Conservation (phyloP, 2,329 filamentous ascomycete species). For the Tympanopsis confertula region DNA sequence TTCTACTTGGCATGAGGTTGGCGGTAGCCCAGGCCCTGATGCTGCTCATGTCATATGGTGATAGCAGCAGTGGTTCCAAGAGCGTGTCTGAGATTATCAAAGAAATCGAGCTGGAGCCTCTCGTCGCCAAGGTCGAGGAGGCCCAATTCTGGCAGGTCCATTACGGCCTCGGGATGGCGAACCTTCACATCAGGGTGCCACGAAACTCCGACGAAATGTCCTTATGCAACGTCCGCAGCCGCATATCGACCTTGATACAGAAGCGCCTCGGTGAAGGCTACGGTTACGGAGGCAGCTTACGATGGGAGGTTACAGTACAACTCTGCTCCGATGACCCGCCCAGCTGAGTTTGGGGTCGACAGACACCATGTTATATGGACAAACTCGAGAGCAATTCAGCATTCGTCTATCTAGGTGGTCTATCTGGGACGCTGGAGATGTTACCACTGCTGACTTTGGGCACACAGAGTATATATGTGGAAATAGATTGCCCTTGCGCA, state of each 20-base stretch:
- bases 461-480: too few relatives aligned
- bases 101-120: slow-evolving; percentile 73
- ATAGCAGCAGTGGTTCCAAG: slow-evolving; percentile 18
- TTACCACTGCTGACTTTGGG: too few relatives aligned
- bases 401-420: too few relatives aligned
- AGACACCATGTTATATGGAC: too few relatives aligned
- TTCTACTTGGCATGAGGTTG: slow-evolving; percentile 70
- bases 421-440: too few relatives aligned
- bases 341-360: slow-evolving; percentile 3
- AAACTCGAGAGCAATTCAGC: too few relatives aligned
- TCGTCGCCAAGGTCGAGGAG: slow-evolving; percentile 69
- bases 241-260: slow-evolving; percentile 67
- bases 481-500: too few relatives aligned
- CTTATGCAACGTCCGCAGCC: slow-evolving; percentile 61
- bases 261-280: slow-evolving; percentile 82
- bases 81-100: slow-evolving; percentile 65
- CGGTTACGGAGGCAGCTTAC: slow-evolving; percentile 63
- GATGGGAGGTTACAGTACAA: slow-evolving; percentile 90
- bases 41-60: slow-evolving; percentile 81
- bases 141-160: slow-evolving; percentile 98
- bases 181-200: slow-evolving; percentile 66
- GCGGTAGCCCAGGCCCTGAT: slow-evolving; percentile 82
- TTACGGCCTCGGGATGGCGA: slow-evolving; percentile 92
- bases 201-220: slow-evolving; percentile 57
- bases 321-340: slow-evolving; percentile 33